Percentiles rank a stretch among this genome's conserved stretches.
Evolutionary conservation across 2,329 filamentous ascomycete genomes (phyloP).

Genomic region (Amphichorda felina): DNA sequence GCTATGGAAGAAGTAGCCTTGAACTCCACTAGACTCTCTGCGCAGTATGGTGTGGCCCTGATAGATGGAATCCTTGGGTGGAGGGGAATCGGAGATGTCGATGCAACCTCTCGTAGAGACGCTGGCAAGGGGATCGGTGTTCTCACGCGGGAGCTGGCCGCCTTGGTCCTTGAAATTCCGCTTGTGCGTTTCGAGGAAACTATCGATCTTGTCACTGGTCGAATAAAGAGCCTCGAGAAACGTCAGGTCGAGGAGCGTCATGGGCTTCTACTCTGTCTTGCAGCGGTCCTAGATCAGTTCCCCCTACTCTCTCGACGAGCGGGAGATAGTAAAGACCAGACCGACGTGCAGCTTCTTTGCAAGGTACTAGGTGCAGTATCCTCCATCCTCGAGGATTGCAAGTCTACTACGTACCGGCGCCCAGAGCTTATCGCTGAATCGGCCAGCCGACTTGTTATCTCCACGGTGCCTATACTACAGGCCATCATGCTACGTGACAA

Average conservation of each 20-base stretch:
- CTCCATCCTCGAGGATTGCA: conserved; percentile 27
- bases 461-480: conserved; percentile 35
- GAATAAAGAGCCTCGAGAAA: conserved; percentile 29
- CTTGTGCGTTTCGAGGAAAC: conserved; percentile 17
- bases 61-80: conserved; percentile 64
- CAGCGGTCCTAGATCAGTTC: conserved; percentile 40
- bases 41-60: conserved; percentile 59
- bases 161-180: conserved; percentile 8
- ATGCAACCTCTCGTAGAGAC: conserved; percentile 59
- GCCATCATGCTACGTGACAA: conserved; percentile 9
- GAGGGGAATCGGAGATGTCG: conserved; percentile 77
- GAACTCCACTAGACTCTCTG: conserved; percentile 53
- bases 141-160: conserved; percentile 30
- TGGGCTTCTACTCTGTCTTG: conserved; percentile 51
- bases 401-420: conserved; percentile 35
- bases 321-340: not conserved
- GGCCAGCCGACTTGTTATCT: conserved; percentile 43
- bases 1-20: conserved; percentile 70
- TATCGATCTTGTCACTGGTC: conserved; percentile 27
- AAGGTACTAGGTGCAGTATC: not conserved
- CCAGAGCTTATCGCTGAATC: conserved; percentile 56
- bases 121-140: conserved; percentile 59
- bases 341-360: not conserved
- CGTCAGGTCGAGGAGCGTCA: conserved; percentile 60
- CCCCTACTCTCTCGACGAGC: conserved; percentile 11